Base-by-base conservation (phyloP, 1,284 basidiomycete genomes). In the Mycena sp. region DNA sequence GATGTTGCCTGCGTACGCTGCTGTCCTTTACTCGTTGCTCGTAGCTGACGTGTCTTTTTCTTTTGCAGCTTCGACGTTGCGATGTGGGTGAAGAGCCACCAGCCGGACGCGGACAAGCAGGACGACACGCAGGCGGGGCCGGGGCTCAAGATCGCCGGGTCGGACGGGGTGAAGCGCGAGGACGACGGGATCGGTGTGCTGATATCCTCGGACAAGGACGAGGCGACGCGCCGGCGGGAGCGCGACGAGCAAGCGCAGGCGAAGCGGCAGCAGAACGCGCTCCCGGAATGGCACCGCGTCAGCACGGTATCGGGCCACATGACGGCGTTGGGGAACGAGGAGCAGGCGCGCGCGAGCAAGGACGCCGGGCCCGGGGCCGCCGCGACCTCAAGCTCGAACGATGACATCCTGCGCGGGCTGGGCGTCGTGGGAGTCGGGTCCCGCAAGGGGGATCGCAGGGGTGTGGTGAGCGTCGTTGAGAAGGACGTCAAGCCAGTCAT, bases 271-370 rank as follows among this genome's bases (percentile, higher is more conserved):
- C 95, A 98, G 80, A 99, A 99, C 74, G 87, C 90, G 0, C 79
- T 99, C 46, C 97, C 97, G 0, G 85, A 90, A 10, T 99, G 97
- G 97, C 93, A 98, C 80, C 84, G 95, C 65, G 91, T 94, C 75
- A 96, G 94, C 74, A 99, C 97, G 4, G 93, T 99, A 68, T 92
- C 95, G 14, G 96, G 95, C 19, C 91, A 96, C 70, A 80, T 93
- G 66, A 98, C 96, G 0, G 90, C 94, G 19, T 82, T 97, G 28
- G 96, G 96, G 19, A 83, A 92, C 63, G 84, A 85, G 68, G 89
- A 92, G 72, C 85, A 73, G 65, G 86, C 83, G 19, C 79, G 87
- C 60, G 59, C 45, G 17, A 32, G 19, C 26, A 59, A 44, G 32
- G 66, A 62, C 14, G 43, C 48, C n/a, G 28, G 29, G 4, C 54